These are phyloP conservation scores for Bryum argenteum DNA, from an alignment of 225 moss, liverwort and hornwort species.

Conservation along the genomic window DNA sequence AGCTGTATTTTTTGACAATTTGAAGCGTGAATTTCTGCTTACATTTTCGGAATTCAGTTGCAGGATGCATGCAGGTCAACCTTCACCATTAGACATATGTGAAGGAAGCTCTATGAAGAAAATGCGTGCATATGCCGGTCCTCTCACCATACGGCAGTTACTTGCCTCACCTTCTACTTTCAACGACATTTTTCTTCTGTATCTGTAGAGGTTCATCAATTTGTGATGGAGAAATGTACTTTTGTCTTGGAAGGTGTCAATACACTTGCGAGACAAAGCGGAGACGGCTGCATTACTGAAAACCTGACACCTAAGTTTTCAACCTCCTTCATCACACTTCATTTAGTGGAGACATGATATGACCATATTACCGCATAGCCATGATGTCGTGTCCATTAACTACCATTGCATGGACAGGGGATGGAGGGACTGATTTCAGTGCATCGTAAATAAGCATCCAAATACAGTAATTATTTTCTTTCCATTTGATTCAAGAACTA, in stretches of 20 bases:
- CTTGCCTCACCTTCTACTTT: slow-evolving; percentile 26
- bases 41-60: slow-evolving; percentile 12
- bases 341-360: neutral
- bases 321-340: slow-evolving; percentile 8
- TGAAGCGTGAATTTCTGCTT: slow-evolving; percentile 12
- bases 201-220: neutral
- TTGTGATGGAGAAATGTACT: neutral
- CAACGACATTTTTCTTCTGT: neutral
- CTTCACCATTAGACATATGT: slow-evolving; percentile 75
- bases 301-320: slow-evolving; percentile 76
- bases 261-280: slow-evolving; percentile 78
- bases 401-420: slow-evolving; percentile 50
- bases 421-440: slow-evolving; percentile 99
- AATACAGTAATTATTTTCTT: neutral
- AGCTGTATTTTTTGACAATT: neutral
- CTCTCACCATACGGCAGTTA: slow-evolving; percentile 90
- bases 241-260: slow-evolving; percentile 26
- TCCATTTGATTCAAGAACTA: neutral
- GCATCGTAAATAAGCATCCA: slow-evolving; percentile 53
- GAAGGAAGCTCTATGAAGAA: slow-evolving; percentile 83
- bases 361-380: neutral
- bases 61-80: slow-evolving; percentile 75
- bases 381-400: slow-evolving; percentile 16
- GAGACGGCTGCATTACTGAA: slow-evolving; percentile 78
- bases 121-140: slow-evolving; percentile 79